These are phyloP conservation scores for Rhodamnia argentea DNA, from an alignment of 345 rosid genomes.

Conservation along the genomic window DNA sequence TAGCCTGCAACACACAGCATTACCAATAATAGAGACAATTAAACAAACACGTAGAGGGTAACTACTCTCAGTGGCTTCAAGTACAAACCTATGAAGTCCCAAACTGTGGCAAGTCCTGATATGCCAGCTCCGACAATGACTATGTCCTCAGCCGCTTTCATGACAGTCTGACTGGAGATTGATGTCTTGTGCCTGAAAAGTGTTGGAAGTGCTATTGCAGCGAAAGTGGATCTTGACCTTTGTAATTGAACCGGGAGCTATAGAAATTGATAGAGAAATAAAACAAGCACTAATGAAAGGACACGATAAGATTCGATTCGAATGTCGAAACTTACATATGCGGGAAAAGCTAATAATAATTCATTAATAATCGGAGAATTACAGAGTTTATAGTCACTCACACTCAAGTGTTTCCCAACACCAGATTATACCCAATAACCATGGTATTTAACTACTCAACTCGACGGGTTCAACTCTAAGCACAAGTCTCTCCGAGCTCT, in stretches of 20 bases:
- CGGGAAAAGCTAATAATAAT: no score
- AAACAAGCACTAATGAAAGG: no score
- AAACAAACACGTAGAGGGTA: background rate
- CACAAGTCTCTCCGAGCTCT: no score
- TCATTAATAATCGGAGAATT: no score
- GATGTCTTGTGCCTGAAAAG: background rate
- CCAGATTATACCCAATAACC: no score
- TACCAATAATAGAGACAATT: background rate
- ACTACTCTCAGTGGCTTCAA: background rate
- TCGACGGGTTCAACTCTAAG: no score
- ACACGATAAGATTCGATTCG: no score
- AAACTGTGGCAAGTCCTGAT: conserved; percentile 50
- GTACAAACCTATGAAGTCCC: conserved; percentile 40
- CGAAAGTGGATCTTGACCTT: background rate
- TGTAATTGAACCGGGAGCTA: background rate
- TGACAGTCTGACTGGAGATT: background rate
- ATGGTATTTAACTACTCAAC: no score
- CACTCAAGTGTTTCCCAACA: no score
- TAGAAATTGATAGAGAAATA: no score
- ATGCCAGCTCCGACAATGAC: conserved; percentile 63
- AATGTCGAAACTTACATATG: background rate
- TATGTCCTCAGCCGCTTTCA: conserved; percentile 10
- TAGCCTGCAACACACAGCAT: conserved; percentile 22
- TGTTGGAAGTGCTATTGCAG: no score
- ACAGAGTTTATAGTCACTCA: no score